Percentiles rank a stretch among this genome's conserved stretches.
Conservation (phyloP, 306 rosid genomes). For the Fragaria nilgerrensis region DNA sequence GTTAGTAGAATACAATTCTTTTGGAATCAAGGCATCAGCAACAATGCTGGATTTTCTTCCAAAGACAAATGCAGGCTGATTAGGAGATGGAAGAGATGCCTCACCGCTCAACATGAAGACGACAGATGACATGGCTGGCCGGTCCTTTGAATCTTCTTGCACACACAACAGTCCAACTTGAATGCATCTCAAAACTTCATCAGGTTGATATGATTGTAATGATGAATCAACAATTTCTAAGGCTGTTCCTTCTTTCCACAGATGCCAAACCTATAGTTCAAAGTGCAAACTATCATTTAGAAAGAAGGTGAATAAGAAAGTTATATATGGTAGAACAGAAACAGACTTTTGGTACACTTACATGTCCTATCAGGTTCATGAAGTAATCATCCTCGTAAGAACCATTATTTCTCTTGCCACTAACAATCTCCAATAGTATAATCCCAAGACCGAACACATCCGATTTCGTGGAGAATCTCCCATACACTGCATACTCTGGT, state of each 20-base stretch:
- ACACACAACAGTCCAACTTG: slow-evolving; percentile 70
- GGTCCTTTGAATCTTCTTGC: slow-evolving; percentile 48
- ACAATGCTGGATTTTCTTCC: background rate
- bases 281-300: background rate
- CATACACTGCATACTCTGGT: slow-evolving; percentile 59
- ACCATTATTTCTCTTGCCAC: slow-evolving; percentile 48
- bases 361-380: slow-evolving; percentile 49
- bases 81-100: slow-evolving; percentile 14
- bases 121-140: slow-evolving; percentile 58
- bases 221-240: slow-evolving; percentile 46
- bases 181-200: slow-evolving; percentile 54
- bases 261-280: slow-evolving; percentile 43
- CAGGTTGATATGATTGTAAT: slow-evolving; percentile 18
- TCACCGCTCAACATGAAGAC: slow-evolving; percentile 52
- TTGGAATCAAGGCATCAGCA: background rate
- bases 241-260: slow-evolving; percentile 44
- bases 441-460: slow-evolving; percentile 58
- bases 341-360: slow-evolving; percentile 25
- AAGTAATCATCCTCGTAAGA: slow-evolving; percentile 22
- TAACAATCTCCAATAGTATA: slow-evolving; percentile 49
- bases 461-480: slow-evolving; percentile 41
- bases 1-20: background rate
- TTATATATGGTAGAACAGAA: background rate
- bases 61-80: slow-evolving; percentile 23
- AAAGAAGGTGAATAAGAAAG: background rate